Evolutionary conservation across 805 yeast genomes (phyloP), one percentile per base, ranked within the genome.

Genomic region (Saturnispora besseyi): DNA sequence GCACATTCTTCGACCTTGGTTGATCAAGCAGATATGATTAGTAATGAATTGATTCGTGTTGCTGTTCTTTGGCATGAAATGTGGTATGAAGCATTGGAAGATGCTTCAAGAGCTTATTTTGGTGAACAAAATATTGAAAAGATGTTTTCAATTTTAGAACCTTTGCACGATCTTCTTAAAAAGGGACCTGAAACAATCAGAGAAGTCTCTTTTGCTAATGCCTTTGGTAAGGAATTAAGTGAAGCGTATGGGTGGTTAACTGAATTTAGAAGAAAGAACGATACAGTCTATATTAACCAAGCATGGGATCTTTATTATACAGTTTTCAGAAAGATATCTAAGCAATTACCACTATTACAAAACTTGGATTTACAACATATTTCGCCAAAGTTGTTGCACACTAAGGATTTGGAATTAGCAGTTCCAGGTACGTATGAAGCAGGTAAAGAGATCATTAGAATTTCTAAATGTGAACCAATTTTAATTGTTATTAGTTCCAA

Each of bases 251-350:
- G 89, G 59, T 91, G 97, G 96, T 84, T 90, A 1, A 72, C 82
- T 63, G 87, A 87, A 60, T 93, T 79, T 69, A 83, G 87, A 62
- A 73, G 88, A 43, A 84, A 95, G 0, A 86, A 82, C 52, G 98
- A 93, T 62, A 78, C 82, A 45, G 82, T 95, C 24, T 91, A 89
- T 58, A 68, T 91, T 65, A 89, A 90, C 60, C 98, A 93, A 66
- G 98, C 98, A 0, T 91, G 99, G 99, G 98, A 91, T 64, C 83
- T 90, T 15, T 91, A 91, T 63, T 90, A 91, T 65, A 85, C 84
- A 56, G 96, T 93, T 3, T 93, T 91, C 78, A 78, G 96, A 57
- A 78, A 95, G 54, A 88, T 93, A 49, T 82, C 90, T 53, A 78
- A 95, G 55, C 96, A 89, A 63, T 67, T 93, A 36, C 96, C 96